These are phyloP conservation scores for Lactifluus echinatus DNA, from an alignment of 768 basidiomycete species.

Conservation along the genomic window DNA sequence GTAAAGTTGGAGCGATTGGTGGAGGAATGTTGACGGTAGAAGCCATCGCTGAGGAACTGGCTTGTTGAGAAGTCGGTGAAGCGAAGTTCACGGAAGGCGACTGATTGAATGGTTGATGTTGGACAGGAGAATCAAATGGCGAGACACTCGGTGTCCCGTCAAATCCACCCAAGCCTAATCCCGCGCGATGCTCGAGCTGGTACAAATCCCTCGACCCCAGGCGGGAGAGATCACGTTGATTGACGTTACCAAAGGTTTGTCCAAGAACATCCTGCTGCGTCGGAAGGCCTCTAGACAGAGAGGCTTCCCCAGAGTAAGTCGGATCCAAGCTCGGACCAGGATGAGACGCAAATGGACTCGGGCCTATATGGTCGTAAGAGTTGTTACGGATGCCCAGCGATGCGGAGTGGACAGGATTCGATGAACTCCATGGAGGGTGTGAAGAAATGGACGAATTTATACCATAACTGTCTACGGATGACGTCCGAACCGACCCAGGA, in stretches of 20 bases:
- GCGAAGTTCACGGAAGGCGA: constrained; percentile 15
- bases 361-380: constrained; percentile 13
- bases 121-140: constrained; percentile 15
- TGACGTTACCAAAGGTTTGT: constrained; percentile 8
- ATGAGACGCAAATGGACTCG: constrained; percentile 10
- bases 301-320: constrained; percentile 4
- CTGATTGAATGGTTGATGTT: constrained; percentile 14
- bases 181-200: constrained; percentile 10
- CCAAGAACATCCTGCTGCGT: constrained; percentile 14
- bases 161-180: constrained; percentile 15
- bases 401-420: constrained; percentile 7
- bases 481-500: constrained; percentile 2
- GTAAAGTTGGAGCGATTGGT: constrained; percentile 2
- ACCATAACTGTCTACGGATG: constrained; percentile 14
- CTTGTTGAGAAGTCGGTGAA: constrained; percentile 4
- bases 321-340: constrained; percentile 8
- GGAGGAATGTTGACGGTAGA: background rate
- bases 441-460: constrained; percentile 12
- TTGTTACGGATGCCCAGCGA: constrained; percentile 2
- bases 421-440: constrained; percentile 9
- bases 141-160: constrained; percentile 7
- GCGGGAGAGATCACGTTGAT: constrained; percentile 19
- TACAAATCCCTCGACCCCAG: constrained; percentile 18
- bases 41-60: background rate
- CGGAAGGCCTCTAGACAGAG: constrained; percentile 7